phyloP scores from a whole-genome alignment of 495 filamentous ascomycete species.

The Tuber aestivum region DNA sequence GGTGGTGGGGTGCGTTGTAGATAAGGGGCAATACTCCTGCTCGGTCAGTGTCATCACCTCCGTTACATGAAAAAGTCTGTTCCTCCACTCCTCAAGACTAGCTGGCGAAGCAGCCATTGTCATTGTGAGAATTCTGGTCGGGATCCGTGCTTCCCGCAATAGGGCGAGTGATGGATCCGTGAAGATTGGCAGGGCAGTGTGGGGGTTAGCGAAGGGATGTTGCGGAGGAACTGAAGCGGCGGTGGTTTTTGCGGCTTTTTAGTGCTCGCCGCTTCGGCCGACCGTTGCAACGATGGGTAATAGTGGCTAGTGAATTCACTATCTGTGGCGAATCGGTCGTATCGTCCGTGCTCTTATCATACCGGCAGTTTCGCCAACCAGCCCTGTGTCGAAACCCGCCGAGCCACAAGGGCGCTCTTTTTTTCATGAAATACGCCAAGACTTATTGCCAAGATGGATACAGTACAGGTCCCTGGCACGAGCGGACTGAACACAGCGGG shows the following conservation, averaged over 20 bases:
- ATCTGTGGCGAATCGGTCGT: not conserved
- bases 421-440: not conserved
- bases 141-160: slow-evolving; percentile 23
- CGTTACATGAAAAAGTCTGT: slow-evolving; percentile 70
- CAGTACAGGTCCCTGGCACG: too few species aligned
- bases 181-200: slow-evolving; percentile 32
- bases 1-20: not conserved
- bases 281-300: not conserved
- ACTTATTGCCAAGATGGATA: not conserved
- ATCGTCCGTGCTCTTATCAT: not conserved
- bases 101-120: slow-evolving; percentile 28
- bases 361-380: not conserved
- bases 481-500: too few species aligned
- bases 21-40: slow-evolving; percentile 60
- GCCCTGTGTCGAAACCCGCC: not conserved
- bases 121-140: slow-evolving; percentile 22
- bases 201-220: slow-evolving; percentile 39
- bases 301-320: not conserved
- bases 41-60: slow-evolving; percentile 68
- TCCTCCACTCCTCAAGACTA: slow-evolving; percentile 62
- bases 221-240: slow-evolving; percentile 34
- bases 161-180: slow-evolving; percentile 30
- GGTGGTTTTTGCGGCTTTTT: slow-evolving; percentile 27
- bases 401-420: not conserved
- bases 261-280: slow-evolving; percentile 34